These are phyloP conservation scores for Taiwanofungus camphoratus DNA, from an alignment of 1,284 basidiomycete genomes.

Conservation along the genomic window DNA sequence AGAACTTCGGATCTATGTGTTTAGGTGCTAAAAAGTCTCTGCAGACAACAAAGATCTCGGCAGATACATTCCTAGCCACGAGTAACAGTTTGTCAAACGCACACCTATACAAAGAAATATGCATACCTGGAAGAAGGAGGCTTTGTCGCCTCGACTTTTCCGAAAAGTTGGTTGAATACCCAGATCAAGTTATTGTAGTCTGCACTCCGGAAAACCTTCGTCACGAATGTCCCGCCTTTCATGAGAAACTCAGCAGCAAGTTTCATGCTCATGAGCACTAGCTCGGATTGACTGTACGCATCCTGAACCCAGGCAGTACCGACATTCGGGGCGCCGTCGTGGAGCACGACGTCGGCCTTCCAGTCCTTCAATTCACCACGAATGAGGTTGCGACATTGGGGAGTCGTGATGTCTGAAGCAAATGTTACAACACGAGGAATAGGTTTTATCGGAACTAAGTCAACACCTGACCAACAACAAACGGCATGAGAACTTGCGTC, in stretches of 20 bases:
- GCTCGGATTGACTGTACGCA: conserved; percentile 95
- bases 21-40: conserved; percentile 93
- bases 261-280: conserved; percentile 94
- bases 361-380: conserved; percentile 93
- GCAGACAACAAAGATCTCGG: conserved; percentile 99
- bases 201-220: conserved; percentile 97
- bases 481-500: conserved; percentile 2
- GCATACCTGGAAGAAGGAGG: conserved; percentile 90
- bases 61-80: conserved; percentile 85
- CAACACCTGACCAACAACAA: conserved; percentile 63
- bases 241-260: conserved; percentile 94
- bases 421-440: conserved; percentile 94
- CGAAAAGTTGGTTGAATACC: conserved; percentile 98
- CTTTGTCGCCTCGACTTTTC: conserved; percentile 97
- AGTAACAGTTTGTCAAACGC: conserved; percentile 5
- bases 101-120: conserved; percentile 3
- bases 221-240: conserved; percentile 95
- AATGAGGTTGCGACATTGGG: conserved; percentile 85
- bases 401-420: conserved; percentile 92
- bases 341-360: conserved; percentile 99
- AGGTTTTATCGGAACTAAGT: conserved; percentile 94
- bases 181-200: conserved; percentile 99
- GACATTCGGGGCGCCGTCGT: conserved; percentile 99
- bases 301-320: conserved; percentile 99
- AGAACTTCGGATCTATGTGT: conserved; percentile 96